Conservation (phyloP, 2,329 filamentous ascomycete species). For the Calonectria leucothoes region DNA sequence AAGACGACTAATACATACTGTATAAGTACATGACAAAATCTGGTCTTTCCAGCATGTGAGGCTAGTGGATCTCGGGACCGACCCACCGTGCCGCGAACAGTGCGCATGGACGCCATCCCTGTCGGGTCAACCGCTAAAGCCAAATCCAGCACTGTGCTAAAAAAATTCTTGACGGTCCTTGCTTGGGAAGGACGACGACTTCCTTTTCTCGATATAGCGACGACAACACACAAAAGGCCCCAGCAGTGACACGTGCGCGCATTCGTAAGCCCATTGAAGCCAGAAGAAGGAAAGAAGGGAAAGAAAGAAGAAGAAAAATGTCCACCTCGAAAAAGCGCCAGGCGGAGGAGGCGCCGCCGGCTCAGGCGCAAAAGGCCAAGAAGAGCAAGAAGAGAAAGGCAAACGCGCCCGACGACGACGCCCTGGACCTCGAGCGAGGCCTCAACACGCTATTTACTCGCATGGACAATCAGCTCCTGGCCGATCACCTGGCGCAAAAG, state of each 20-base stretch:
- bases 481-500: constrained; percentile 86
- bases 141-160: constrained; percentile 34
- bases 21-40: too few relatives aligned
- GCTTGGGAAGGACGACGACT: background rate
- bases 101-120: background rate
- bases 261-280: too few relatives aligned
- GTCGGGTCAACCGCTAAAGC: background rate
- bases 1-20: too few relatives aligned
- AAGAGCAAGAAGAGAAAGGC: constrained; percentile 68
- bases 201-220: background rate
- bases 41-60: background rate
- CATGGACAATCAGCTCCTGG: constrained; percentile 86
- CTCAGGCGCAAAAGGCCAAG: constrained; percentile 50
- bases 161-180: constrained; percentile 37
- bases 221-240: constrained; percentile 6
- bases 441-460: constrained; percentile 84
- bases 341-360: constrained; percentile 60
- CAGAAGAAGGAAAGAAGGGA: too few relatives aligned
- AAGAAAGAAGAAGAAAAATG: too few relatives aligned
- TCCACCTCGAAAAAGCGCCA: constrained; percentile 66
- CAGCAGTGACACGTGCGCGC: background rate
- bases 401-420: constrained; percentile 65
- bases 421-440: constrained; percentile 75
- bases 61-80: background rate
- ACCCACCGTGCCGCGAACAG: constrained; percentile 28